A percentile compares a stretch with the other conserved stretches of the same genome.
These are phyloP conservation scores for Corylus heterophylla DNA, from an alignment of 306 rosid genomes.

Conservation along the genomic window DNA sequence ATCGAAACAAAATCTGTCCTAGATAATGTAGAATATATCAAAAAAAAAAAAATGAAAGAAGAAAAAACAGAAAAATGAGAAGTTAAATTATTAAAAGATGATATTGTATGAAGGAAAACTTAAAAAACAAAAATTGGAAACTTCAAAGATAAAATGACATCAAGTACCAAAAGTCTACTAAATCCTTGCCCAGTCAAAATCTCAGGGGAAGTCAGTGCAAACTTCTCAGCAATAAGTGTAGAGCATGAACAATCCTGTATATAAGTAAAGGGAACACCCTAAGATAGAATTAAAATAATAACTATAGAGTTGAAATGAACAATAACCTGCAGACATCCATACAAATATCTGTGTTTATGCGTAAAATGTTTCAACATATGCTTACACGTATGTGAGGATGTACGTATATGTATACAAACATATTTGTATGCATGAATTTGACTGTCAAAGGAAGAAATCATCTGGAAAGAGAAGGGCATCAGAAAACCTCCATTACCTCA, in stretches of 20 bases:
- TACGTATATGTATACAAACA: not conserved
- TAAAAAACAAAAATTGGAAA: not conserved
- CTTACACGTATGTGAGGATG: too few species aligned
- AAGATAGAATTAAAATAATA: not conserved
- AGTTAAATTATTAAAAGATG: not conserved
- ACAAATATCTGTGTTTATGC: not conserved
- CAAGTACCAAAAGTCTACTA: conserved; percentile 72
- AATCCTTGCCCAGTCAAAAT: conserved; percentile 65
- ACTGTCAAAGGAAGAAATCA: not conserved
- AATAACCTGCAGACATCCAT: not conserved
- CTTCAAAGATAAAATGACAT: conserved; percentile 7
- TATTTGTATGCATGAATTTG: not conserved
- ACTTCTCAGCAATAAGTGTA: conserved; percentile 67
- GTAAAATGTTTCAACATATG: not conserved
- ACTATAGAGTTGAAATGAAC: conserved; percentile 1
- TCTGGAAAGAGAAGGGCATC: not conserved
- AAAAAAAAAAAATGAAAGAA: not conserved
- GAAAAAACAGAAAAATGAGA: not conserved
- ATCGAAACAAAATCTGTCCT: not conserved
- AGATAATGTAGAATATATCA: not conserved
- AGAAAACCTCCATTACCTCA: not conserved
- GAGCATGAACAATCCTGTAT: conserved; percentile 74
- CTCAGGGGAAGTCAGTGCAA: conserved; percentile 58
- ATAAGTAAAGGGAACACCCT: not conserved
- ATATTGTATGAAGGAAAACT: not conserved